Conservation (phyloP, 768 basidiomycete species). For the Mycena sanguinolenta region DNA sequence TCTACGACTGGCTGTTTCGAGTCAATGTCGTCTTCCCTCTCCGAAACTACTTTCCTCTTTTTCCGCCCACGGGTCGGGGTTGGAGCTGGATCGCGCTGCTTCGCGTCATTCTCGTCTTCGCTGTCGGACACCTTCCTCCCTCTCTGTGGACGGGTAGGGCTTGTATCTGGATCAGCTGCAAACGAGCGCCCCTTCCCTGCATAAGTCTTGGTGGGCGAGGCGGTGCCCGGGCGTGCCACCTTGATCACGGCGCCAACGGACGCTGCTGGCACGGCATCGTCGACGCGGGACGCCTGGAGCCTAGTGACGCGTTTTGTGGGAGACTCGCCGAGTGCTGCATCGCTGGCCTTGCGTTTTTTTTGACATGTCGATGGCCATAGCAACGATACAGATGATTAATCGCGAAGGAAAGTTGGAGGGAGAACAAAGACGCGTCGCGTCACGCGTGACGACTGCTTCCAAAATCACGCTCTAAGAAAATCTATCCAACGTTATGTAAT, state of each 20-base stretch:
- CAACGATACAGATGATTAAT: slow-evolving; percentile 24
- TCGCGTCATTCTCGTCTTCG: too few species aligned
- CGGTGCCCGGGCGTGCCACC: not conserved
- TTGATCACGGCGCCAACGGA: not conserved
- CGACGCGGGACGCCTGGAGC: slow-evolving; percentile 10
- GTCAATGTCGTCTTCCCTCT: too few species aligned
- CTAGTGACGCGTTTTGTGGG: slow-evolving; percentile 50
- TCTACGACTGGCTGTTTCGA: too few species aligned
- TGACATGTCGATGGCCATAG: slow-evolving; percentile 56
- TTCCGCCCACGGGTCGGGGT: too few species aligned
- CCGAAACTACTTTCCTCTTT: too few species aligned
- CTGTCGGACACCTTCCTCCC: too few species aligned
- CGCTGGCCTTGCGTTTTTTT: slow-evolving; percentile 62
- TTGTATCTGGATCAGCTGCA: not conserved
- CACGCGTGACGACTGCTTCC: slow-evolving; percentile 5
- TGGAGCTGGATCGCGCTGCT: too few species aligned
- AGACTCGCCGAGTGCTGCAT: slow-evolving; percentile 35
- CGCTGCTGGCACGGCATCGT: not conserved
- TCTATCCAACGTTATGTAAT: too few species aligned
- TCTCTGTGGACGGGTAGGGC: too few species aligned
- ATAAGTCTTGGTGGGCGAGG: not conserved
- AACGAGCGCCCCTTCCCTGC: not conserved
- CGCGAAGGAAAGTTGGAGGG: slow-evolving; percentile 8
- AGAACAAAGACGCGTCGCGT: slow-evolving; percentile 10
- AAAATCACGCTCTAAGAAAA: too few species aligned